These are phyloP conservation scores for Nepenthes mirabilis DNA, from an alignment of 148 eudicot genomes.

Conservation along the genomic window DNA sequence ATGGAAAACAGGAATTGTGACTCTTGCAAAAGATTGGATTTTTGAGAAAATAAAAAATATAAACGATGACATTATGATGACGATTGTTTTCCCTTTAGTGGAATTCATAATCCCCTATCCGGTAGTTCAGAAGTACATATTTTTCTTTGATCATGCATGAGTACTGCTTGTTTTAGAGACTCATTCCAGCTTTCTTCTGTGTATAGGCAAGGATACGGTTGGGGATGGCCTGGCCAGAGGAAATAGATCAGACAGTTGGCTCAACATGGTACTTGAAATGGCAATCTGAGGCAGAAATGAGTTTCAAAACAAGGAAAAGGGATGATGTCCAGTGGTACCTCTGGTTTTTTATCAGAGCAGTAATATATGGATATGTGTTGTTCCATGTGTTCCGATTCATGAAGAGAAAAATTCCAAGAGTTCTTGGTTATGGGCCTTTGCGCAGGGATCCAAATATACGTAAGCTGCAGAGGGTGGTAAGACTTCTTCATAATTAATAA, in stretches of 20 bases:
- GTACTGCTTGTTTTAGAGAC: slow-evolving; percentile 1
- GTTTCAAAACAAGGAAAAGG: slow-evolving; percentile 34
- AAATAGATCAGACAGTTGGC: slow-evolving; percentile 34
- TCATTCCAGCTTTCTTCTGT: slow-evolving; percentile 11
- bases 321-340: slow-evolving; percentile 32
- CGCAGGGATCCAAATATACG: slow-evolving; percentile 55
- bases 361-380: slow-evolving; percentile 50
- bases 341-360: slow-evolving; percentile 42
- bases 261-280: slow-evolving; percentile 72
- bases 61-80: slow-evolving; percentile 55
- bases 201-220: slow-evolving; percentile 41
- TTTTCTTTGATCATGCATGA: not conserved
- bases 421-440: slow-evolving; percentile 60
- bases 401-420: slow-evolving; percentile 43
- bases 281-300: slow-evolving; percentile 68
- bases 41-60: slow-evolving; percentile 28
- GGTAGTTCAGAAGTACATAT: slow-evolving; percentile 24
- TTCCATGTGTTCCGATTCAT: slow-evolving; percentile 35
- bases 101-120: slow-evolving; percentile 58
- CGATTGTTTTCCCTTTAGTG: slow-evolving; percentile 55
- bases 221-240: slow-evolving; percentile 85
- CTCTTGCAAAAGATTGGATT: slow-evolving; percentile 28
- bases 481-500: not conserved
- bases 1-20: slow-evolving; percentile 31
- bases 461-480: slow-evolving; percentile 64